Evolutionary conservation across 352 stramenopile species (phyloP).

Genomic region (Phytophthora colocasiae): DNA sequence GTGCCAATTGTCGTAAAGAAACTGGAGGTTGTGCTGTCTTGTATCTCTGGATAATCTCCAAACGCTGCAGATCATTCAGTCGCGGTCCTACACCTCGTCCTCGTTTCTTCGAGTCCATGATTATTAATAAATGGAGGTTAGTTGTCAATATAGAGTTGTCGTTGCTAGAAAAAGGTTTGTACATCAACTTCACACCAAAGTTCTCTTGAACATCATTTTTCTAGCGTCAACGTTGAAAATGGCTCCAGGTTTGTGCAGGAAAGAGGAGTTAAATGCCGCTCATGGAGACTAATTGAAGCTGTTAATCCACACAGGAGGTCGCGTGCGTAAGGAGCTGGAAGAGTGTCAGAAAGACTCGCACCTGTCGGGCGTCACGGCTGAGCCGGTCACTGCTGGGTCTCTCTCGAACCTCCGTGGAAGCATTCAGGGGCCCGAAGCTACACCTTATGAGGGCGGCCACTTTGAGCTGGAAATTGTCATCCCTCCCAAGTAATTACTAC

Average conservation of each 20-base stretch:
- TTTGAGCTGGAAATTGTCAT: constrained; percentile 96
- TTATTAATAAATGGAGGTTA: too few relatives aligned
- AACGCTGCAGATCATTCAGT: constrained; percentile 39
- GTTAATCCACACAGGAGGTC: constrained; percentile 42
- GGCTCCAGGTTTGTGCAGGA: constrained; percentile 14
- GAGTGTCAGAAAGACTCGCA: constrained; percentile 88
- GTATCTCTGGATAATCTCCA: constrained; percentile 39
- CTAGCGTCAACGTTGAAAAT: constrained; percentile 4
- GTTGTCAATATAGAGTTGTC: background rate
- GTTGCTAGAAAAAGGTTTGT: background rate
- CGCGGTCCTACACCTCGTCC: constrained; percentile 27
- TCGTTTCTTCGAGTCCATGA: constrained; percentile 18
- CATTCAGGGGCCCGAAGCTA: constrained; percentile 79
- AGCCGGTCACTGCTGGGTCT: constrained; percentile 38
- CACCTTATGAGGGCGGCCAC: constrained; percentile 88
- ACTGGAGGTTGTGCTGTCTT: background rate
- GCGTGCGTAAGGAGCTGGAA: constrained; percentile 88
- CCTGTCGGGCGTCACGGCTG: constrained; percentile 81
- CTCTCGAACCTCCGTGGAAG: constrained; percentile 54
- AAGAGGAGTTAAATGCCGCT: background rate
- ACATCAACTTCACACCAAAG: constrained; percentile 9
- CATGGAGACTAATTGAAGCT: constrained; percentile 1
- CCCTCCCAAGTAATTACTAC: constrained; percentile 78
- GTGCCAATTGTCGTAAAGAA: constrained; percentile 32
- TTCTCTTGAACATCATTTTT: constrained; percentile 13